Evolutionary conservation across 1,284 basidiomycete species (phyloP), one percentile per base, ranked within the genome.

Genomic region (Neonothopanus nambi): DNA sequence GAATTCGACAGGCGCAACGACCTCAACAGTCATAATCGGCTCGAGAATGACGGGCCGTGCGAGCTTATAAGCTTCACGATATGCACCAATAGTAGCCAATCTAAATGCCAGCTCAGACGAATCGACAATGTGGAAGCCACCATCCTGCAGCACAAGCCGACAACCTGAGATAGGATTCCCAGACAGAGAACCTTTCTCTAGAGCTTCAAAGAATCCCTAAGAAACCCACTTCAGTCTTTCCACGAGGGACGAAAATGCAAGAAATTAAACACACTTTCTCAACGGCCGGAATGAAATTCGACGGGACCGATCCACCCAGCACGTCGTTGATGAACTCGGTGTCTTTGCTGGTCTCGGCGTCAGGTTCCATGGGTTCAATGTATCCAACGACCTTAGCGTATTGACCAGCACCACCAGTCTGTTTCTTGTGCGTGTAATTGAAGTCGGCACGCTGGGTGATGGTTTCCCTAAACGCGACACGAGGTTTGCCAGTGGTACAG

Each of bases 21-120:
- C 93, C 68, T 99, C 97, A 46, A 99, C 97, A 13, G 85, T 92
- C 97, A 99, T 99, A 72, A 98, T 90, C 20, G 97, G 97, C 69
- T 99, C 97, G 36, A 99, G 78, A 55, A 99, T 90, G 53, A 93
- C 87, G 0, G 93, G 87, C 42, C 76, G 76, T 20, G 93, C 87
- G 58, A 83, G 82, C 58, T 78, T 77, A 78, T 91, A 98, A 1
- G 89, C 87, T 65, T 98, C 96, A 56, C 93, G 85, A 84, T 98
- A 95, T 1, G 96, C 96, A 56, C 93, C 91, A 40, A 95, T 89
- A 2, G 91, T 86, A 5, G 92, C 91, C 24, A 95, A 79, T 48
- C 94, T 82, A 84, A 99, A 99, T 36, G 97, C 95, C 59, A 98
- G 73, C 70, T 99, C 97, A 57, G 91, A 95, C 38, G 96, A 99